Conservation (phyloP, 768 basidiomycete species). For the Phanerodontia chrysosporium region DNA sequence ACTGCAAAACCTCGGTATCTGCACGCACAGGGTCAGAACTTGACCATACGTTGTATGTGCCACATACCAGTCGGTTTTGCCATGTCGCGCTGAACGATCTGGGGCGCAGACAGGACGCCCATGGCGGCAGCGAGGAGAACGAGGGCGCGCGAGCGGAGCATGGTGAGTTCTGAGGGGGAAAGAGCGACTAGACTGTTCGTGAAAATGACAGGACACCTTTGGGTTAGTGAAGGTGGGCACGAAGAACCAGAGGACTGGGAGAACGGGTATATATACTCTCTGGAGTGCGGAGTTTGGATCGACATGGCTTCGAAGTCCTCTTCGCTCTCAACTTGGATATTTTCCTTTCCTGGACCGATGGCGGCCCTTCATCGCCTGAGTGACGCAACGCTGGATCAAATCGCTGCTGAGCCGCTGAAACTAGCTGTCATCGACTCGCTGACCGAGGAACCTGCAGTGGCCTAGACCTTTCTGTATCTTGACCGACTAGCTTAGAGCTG, state of each 20-base stretch:
- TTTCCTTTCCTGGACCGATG: neutral
- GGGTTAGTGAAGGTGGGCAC: slow-evolving; percentile 10
- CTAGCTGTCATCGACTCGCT: too few relatives aligned
- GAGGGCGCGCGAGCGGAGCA: slow-evolving; percentile 9
- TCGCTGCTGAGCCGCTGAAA: too few relatives aligned
- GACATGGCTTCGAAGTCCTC: slow-evolving; percentile 1
- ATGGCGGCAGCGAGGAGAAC: slow-evolving; percentile 15
- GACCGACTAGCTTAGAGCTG: too few relatives aligned
- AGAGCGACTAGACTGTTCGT: neutral
- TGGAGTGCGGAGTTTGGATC: neutral
- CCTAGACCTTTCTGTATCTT: too few relatives aligned
- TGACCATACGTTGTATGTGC: neutral
- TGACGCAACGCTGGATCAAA: neutral
- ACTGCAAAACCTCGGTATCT: slow-evolving; percentile 37
- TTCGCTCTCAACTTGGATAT: neutral
- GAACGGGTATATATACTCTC: neutral
- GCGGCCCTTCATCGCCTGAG: neutral
- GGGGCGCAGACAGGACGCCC: slow-evolving; percentile 14
- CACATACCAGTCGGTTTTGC: slow-evolving; percentile 10
- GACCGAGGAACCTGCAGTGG: too few relatives aligned
- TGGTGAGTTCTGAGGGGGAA: neutral
- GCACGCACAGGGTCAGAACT: too few relatives aligned
- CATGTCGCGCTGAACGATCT: slow-evolving; percentile 4
- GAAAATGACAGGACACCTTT: slow-evolving; percentile 8
- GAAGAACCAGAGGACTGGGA: neutral